Conservation (phyloP, 2,329 filamentous ascomycete species). For the Fusarium brachygibbosum region DNA sequence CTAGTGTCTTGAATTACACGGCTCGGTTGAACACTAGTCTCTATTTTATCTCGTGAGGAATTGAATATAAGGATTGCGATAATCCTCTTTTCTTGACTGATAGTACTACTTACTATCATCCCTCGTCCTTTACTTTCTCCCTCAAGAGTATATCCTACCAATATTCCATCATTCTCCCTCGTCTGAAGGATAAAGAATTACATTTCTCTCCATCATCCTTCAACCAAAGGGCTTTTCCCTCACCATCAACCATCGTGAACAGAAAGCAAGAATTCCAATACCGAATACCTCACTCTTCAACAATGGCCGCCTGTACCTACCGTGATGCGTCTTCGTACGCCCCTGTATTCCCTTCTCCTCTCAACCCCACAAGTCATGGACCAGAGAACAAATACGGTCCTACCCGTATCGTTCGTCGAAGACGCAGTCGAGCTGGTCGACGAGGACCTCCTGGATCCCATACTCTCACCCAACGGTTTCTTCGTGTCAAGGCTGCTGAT, state of each 20-base stretch:
- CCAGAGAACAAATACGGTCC: conserved; percentile 31
- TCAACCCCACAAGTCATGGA: conserved; percentile 47
- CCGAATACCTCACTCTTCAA: conserved; percentile 15
- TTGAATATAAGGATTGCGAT: conserved; percentile 44
- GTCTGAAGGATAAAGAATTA: conserved; percentile 7
- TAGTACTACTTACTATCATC: conserved; percentile 24
- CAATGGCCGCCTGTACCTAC: conserved; percentile 38
- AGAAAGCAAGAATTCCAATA: conserved; percentile 1
- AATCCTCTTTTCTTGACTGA: conserved; percentile 31
- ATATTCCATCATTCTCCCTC: conserved; percentile 25
- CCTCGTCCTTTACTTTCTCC: conserved; percentile 21
- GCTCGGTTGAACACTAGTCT: conserved; percentile 27
- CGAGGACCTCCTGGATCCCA: conserved; percentile 43
- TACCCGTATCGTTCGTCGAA: conserved; percentile 39
- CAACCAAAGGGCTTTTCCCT: conserved; percentile 1
- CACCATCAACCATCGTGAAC: neutral
- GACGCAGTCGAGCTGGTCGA: conserved; percentile 29
- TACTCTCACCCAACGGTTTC: conserved; percentile 58
- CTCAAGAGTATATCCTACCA: conserved; percentile 22
- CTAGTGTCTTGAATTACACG: conserved; percentile 27
- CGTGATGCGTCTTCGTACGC: conserved; percentile 42
- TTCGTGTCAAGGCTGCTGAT: conserved; percentile 59
- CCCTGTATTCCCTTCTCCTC: conserved; percentile 47
- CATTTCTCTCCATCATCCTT: conserved; percentile 12
- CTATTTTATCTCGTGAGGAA: conserved; percentile 25